Base-by-base conservation (phyloP, 2,329 filamentous ascomycete species). In the Hortaea werneckii region DNA sequence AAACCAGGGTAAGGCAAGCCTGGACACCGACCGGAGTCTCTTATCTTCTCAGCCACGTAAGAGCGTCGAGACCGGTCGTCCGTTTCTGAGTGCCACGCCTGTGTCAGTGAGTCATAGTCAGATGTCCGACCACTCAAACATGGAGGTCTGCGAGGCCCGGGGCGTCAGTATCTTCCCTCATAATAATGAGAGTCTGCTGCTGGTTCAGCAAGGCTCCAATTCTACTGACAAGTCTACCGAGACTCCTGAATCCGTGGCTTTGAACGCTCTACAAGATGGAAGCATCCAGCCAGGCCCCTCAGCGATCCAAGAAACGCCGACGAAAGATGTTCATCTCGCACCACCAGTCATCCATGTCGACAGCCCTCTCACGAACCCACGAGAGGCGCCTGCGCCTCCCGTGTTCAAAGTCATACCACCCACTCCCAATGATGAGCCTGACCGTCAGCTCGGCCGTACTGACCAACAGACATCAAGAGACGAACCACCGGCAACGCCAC, bases 151-250 rank as follows among this genome's bases (percentile, higher is more conserved):
- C 48, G 77, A 82, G 58, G 79, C 79, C 7, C 78, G 70, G 37
- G 77, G 76, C 8, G 70, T 83, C 10, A 76, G 70, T 48, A 72
- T 81, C 30, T 81, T 75, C 50, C 73, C 78, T 2, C 79, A 82
- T 61, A 78, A 79, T 60, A 83, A 82, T 52, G 66, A 77, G 38
- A 81, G 77, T 5, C 62, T 82, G 5, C 65, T 82, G n/a, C 62
- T 82, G n/a, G 75, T 83, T n/a, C 75, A 82, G 54, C 73, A 77
- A 13, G 49, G 47, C 27, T 44, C 47, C 1, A 41, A 47, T 20
- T 43, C 51, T 13, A 28, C 37, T 5, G 44, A 46, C 35, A 54
- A 52, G 37, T 45, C 39, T 43, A 40, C 41, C 26, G 13, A 7
- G 12, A 40, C 30, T 20, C 41, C 32, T 13, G 8, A 12, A 11